Evolutionary conservation across 768 basidiomycete genomes (phyloP).

Genomic region (Pisolithus tinctorius): DNA sequence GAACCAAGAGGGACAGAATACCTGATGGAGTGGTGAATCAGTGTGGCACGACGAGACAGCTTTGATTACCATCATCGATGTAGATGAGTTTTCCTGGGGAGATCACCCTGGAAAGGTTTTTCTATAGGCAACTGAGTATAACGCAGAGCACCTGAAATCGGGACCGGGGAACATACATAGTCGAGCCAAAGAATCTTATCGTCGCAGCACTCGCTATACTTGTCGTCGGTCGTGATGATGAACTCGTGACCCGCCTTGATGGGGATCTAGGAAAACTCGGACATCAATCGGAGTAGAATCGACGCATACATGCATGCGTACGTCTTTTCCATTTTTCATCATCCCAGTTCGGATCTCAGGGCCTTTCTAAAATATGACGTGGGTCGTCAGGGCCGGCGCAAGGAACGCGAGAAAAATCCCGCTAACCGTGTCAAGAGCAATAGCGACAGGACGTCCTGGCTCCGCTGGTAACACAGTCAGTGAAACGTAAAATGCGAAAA

Average conservation of each 20-base stretch:
- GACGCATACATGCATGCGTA: slow-evolving; percentile 35
- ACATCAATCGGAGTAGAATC: slow-evolving; percentile 1
- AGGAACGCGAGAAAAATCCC: slow-evolving; percentile 1
- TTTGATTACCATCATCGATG: slow-evolving; percentile 79
- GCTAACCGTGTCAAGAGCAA: slow-evolving; percentile 93
- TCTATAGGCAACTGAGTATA: slow-evolving; percentile 32
- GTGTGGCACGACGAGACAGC: neutral
- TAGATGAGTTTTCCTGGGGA: slow-evolving; percentile 96
- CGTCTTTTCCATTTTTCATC: slow-evolving; percentile 82
- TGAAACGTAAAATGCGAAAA: neutral
- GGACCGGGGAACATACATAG: slow-evolving; percentile 56
- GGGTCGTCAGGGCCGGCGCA: neutral
- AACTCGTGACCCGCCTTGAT: slow-evolving; percentile 93
- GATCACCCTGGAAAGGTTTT: slow-evolving; percentile 92
- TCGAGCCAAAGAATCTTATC: slow-evolving; percentile 87
- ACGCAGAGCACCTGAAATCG: neutral
- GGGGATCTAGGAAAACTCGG: slow-evolving; percentile 46
- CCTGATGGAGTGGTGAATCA: slow-evolving; percentile 26
- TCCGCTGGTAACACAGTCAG: slow-evolving; percentile 31
- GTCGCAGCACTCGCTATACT: slow-evolving; percentile 73
- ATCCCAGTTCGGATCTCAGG: slow-evolving; percentile 98
- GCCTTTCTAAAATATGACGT: slow-evolving; percentile 66
- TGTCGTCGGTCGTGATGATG: slow-evolving; percentile 76
- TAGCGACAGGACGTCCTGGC: slow-evolving; percentile 88
- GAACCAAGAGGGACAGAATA: slow-evolving; percentile 88